A percentile compares a stretch with the other conserved stretches of the same genome.
These are phyloP conservation scores for Aspergillus sp. DNA, from an alignment of 2,329 filamentous ascomycete species.

Conservation along the genomic window DNA sequence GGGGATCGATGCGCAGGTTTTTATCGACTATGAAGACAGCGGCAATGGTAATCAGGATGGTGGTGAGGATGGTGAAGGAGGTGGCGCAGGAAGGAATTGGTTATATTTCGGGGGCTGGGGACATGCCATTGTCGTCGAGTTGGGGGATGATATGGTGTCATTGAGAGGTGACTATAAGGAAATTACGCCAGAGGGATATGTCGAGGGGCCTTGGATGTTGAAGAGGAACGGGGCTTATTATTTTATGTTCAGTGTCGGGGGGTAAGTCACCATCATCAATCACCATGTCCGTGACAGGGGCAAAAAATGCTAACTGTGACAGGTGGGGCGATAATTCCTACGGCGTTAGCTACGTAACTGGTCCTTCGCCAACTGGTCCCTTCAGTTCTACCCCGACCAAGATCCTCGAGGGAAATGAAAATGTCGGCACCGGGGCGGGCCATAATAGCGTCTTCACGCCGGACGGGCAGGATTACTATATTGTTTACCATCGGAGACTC, in stretches of 20 bases:
- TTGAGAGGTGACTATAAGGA: slow-evolving; percentile 39
- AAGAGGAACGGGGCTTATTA: slow-evolving; percentile 38
- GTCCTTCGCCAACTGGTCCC: slow-evolving; percentile 34
- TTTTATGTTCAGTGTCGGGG: slow-evolving; percentile 41
- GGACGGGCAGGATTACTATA: slow-evolving; percentile 36
- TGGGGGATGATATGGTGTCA: slow-evolving; percentile 39
- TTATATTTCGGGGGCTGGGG: slow-evolving; percentile 40
- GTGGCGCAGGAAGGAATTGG: slow-evolving; percentile 16
- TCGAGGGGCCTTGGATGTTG: slow-evolving; percentile 39
- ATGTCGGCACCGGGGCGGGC: slow-evolving; percentile 29
- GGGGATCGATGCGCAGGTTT: slow-evolving; percentile 42
- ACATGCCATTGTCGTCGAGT: slow-evolving; percentile 37
- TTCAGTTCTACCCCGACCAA: slow-evolving; percentile 32
- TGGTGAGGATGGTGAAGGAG: slow-evolving; percentile 15
- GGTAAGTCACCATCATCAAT: slow-evolving; percentile 10
- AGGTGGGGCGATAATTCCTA: slow-evolving; percentile 42
- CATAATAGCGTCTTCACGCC: slow-evolving; percentile 38
- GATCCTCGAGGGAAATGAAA: slow-evolving; percentile 26
- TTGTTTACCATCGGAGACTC: slow-evolving; percentile 41
- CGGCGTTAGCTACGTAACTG: slow-evolving; percentile 39
- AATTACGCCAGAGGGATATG: slow-evolving; percentile 42
- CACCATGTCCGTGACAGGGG: slow-evolving; percentile 1
- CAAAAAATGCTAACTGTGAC: neutral
- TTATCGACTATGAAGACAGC: slow-evolving; percentile 24
- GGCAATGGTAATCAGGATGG: slow-evolving; percentile 26